Evolutionary conservation across 2,329 filamentous ascomycete genomes (phyloP).

Genomic region (Beauveria brongniartii): DNA sequence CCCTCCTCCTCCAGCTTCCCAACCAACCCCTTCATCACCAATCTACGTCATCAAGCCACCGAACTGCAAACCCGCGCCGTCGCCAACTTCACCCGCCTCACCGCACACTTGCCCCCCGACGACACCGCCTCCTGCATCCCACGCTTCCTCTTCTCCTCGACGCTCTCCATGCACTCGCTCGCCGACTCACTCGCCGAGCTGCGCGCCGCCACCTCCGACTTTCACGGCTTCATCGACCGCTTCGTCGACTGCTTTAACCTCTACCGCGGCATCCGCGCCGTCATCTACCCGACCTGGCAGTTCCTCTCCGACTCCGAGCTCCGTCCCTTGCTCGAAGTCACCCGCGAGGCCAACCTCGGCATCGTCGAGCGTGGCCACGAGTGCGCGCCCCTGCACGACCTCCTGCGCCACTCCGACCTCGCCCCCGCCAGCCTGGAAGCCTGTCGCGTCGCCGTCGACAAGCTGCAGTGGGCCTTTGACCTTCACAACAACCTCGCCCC

Average conservation of each 20-base stretch:
- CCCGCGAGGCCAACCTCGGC: slow-evolving; percentile 7
- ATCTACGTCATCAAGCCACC: slow-evolving; percentile 30
- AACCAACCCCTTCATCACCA: slow-evolving; percentile 3
- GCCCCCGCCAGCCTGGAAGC: slow-evolving; percentile 10
- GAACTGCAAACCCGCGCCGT: slow-evolving; percentile 38
- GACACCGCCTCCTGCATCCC: slow-evolving; percentile 26
- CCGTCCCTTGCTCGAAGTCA: slow-evolving; percentile 8
- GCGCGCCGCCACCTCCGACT: slow-evolving; percentile 23
- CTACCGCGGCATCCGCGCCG: slow-evolving; percentile 11
- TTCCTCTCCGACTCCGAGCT: slow-evolving; percentile 13
- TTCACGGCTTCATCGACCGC: slow-evolving; percentile 12
- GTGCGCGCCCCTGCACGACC: slow-evolving; percentile 3
- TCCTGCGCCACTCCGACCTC: slow-evolving; percentile 9
- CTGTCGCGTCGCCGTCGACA: slow-evolving; percentile 13
- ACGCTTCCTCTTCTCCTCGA: slow-evolving; percentile 36
- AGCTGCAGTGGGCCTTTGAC: slow-evolving; percentile 13
- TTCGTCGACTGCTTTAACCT: slow-evolving; percentile 13
- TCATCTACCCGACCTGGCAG: slow-evolving; percentile 10
- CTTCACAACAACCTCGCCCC: slow-evolving; percentile 10
- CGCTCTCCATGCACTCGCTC: slow-evolving; percentile 38
- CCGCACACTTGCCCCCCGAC: slow-evolving; percentile 16
- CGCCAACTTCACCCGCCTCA: slow-evolving; percentile 27
- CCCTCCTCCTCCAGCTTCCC: slow-evolving; percentile 9
- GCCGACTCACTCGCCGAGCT: slow-evolving; percentile 36
- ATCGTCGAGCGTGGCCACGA: slow-evolving; percentile 7